Percentiles rank a stretch among this genome's conserved stretches.
These are phyloP conservation scores for Tolypocladium nubicola DNA, from an alignment of 2,329 filamentous ascomycete genomes.

Conservation along the genomic window DNA sequence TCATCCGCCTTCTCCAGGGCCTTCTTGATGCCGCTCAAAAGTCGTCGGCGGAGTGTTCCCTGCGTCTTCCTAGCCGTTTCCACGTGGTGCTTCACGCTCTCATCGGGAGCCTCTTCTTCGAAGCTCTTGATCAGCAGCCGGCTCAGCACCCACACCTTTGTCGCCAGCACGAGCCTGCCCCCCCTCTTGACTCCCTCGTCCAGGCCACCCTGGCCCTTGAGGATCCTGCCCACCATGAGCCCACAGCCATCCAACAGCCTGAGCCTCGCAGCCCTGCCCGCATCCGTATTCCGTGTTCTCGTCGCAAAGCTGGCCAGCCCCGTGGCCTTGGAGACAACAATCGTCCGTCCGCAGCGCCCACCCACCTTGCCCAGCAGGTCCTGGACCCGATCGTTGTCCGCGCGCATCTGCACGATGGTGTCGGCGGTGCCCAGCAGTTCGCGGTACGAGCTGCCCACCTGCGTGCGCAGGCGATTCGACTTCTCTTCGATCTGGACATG, in stretches of 20 bases:
- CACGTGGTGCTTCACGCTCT: constrained; percentile 28
- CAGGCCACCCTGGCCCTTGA: constrained; percentile 28
- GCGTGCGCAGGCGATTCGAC: constrained; percentile 48
- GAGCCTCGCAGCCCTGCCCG: constrained; percentile 28
- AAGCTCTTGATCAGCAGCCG: constrained; percentile 67
- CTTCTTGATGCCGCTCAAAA: constrained; percentile 59
- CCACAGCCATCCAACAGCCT: constrained; percentile 42
- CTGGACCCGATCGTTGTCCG: constrained; percentile 66
- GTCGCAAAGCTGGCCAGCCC: constrained; percentile 40
- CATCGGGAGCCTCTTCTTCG: constrained; percentile 32
- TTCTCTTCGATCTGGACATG: constrained; percentile 53
- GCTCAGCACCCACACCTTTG: constrained; percentile 68
- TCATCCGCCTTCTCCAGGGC: constrained; percentile 54
- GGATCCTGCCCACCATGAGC: constrained; percentile 35
- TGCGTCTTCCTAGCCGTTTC: constrained; percentile 56
- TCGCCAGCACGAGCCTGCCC: constrained; percentile 42
- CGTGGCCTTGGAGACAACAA: constrained; percentile 54
- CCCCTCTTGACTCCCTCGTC: constrained; percentile 25
- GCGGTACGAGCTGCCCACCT: constrained; percentile 64
- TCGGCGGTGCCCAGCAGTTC: constrained; percentile 87
- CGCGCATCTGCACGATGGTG: constrained; percentile 83
- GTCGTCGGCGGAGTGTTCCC: constrained; percentile 47
- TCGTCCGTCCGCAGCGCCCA: constrained; percentile 61
- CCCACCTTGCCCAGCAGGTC: constrained; percentile 61
- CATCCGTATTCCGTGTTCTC: constrained; percentile 14